A percentile compares a stretch with the other conserved stretches of the same genome.
These are phyloP conservation scores for Lotmaria passim DNA, from an alignment of 208 protist species.

Conservation along the genomic window DNA sequence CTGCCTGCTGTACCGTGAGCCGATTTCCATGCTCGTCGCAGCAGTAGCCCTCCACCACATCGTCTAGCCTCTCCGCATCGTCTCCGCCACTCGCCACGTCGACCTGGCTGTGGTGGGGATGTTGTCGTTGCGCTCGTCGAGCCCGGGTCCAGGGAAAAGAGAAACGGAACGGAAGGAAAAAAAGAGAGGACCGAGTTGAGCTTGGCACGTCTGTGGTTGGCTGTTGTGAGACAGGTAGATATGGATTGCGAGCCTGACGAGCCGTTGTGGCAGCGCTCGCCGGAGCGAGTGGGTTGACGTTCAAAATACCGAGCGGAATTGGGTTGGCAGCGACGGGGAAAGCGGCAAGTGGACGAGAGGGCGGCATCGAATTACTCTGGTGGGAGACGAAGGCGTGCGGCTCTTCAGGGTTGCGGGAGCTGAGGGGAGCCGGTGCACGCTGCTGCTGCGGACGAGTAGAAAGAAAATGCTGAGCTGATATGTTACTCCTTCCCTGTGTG, in stretches of 20 bases:
- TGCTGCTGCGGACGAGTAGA: no score
- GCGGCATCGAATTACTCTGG: background rate
- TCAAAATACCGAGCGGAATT: background rate
- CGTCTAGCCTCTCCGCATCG: background rate
- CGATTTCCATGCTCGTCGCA: conserved; percentile 4
- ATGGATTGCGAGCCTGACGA: no score
- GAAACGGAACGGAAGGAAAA: background rate
- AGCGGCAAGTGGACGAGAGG: background rate
- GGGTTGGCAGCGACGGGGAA: background rate
- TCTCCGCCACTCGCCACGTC: background rate
- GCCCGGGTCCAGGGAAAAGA: background rate
- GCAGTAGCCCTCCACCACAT: conserved; percentile 6
- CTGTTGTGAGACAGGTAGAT: no score
- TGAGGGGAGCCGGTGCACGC: background rate
- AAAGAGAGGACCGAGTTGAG: background rate
- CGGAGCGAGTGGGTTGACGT: conserved; percentile 1
- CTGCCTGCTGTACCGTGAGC: conserved; percentile 1
- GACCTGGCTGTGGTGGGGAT: background rate
- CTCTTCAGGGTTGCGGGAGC: background rate
- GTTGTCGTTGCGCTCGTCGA: no score
- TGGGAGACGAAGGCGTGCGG: background rate
- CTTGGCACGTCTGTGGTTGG: background rate
- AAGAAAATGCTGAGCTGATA: no score
- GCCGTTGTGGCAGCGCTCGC: background rate
- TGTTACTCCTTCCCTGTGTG: no score